Base-by-base conservation (phyloP, 2,329 filamentous ascomycete species). In the Trichoderma atroviride region DNA sequence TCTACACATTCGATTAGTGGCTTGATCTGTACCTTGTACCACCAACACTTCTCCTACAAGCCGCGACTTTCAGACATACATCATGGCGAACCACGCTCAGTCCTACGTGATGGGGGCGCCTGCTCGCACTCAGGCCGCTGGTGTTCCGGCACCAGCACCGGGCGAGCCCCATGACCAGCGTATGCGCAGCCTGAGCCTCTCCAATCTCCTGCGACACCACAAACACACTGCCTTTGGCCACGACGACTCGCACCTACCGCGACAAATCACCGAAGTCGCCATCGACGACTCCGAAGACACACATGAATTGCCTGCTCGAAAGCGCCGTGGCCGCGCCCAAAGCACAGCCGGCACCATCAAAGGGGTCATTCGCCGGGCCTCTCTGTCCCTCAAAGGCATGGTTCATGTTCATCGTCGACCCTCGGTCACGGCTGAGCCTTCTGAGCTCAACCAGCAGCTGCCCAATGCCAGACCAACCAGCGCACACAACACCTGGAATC, bases 341-440 rank as follows among this genome's bases (percentile, higher is more conserved):
- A 74, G 74, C 56, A 69, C 72, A 4, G 73, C 78, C 0, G 76
- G 76, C 58, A 78, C 79, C 58, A 75, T 88, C 69, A 86, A 83
- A 75, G 82, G 84, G 59, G 85, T 84, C 71, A 80, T 88, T 61
- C 83, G 86, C 29, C 81, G 87, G 11, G 87, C 87, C 0, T 89
- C 87, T 3, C 74, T 87, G 64, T 86, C 85, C 10, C 74, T 88
- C 62, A 84, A 84, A 74, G 83, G 83, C 37, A 83, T 88, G 37
- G 84, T 86, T 9, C 81, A 84, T 63, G 84, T 86, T 10, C 81
- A 84, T 63, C 80, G 85, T 50, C 81, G 85, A 58, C 79, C 83
- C 6, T 85, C 84, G 1, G 74, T 81, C 29, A 77, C 79, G 1
- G 76, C 77, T 6, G 73, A 79, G 65, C 73, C 79, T n/a, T 70